phyloP scores from a whole-genome alignment of 176 grass and related monocot genomes.

The Areca catechu region DNA sequence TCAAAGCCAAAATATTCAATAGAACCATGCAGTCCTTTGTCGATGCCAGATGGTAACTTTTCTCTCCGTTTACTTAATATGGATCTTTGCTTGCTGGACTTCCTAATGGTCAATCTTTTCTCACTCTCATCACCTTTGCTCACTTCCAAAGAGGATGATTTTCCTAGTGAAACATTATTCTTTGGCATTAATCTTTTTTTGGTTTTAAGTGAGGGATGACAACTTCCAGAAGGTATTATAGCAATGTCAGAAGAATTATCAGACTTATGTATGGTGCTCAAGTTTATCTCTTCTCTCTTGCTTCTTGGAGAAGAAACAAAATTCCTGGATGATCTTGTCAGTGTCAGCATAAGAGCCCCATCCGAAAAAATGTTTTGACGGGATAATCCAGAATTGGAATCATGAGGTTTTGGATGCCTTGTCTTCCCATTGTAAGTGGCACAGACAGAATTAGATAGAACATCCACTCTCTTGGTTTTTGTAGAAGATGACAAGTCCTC shows the following conservation, averaged over 20 bases:
- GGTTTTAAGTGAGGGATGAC: not conserved
- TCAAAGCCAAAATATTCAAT: conserved; percentile 20
- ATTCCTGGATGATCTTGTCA: conserved; percentile 33
- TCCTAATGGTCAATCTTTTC: conserved; percentile 27
- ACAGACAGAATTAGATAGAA: not conserved
- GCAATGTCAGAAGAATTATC: conserved; percentile 26
- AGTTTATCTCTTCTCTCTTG: conserved; percentile 38
- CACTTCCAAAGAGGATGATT: conserved; percentile 22
- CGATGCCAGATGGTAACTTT: conserved; percentile 29
- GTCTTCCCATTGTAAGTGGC: conserved; percentile 18
- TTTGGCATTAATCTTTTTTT: not conserved
- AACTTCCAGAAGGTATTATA: not conserved
- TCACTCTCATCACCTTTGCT: conserved; percentile 20
- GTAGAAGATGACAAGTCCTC: conserved; percentile 31
- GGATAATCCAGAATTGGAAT: conserved; percentile 28
- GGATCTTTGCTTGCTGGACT: conserved; percentile 54
- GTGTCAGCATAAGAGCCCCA: conserved; percentile 30
- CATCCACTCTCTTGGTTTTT: conserved; percentile 18
- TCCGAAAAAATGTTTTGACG: conserved; percentile 16
- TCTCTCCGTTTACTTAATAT: conserved; percentile 28
- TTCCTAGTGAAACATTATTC: conserved; percentile 20
- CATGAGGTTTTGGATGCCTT: conserved; percentile 20
- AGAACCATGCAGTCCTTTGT: conserved; percentile 27
- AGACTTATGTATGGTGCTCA: conserved; percentile 26
- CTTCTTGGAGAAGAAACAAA: conserved; percentile 35